These are phyloP conservation scores for Hibiscus syriacus DNA, from an alignment of 345 rosid species.

Conservation along the genomic window DNA sequence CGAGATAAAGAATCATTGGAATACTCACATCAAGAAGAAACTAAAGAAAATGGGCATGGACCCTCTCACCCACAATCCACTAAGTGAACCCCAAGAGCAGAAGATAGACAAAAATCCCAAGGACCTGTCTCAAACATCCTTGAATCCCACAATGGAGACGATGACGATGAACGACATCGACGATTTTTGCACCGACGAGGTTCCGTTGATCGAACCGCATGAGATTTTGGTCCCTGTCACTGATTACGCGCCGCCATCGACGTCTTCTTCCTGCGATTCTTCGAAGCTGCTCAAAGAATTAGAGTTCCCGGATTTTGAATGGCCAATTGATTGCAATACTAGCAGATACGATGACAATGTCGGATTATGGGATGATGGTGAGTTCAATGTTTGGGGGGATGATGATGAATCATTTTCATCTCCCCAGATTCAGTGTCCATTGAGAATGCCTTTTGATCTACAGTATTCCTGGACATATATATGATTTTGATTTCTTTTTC, in stretches of 20 bases:
- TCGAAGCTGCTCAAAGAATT: constrained; percentile 36
- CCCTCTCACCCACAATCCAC: constrained; percentile 76
- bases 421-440: constrained; percentile 21
- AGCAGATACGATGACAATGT: constrained; percentile 8
- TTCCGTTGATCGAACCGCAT: constrained; percentile 59
- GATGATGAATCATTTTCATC: constrained; percentile 7
- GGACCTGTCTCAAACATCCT: constrained; percentile 20
- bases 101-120: not conserved
- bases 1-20: constrained; percentile 95
- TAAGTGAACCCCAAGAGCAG: constrained; percentile 10
- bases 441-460: constrained; percentile 31
- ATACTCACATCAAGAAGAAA: constrained; percentile 77
- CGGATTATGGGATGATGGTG: constrained; percentile 54
- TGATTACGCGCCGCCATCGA: constrained; percentile 18
- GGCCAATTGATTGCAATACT: constrained; percentile 28
- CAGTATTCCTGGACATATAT: constrained; percentile 35
- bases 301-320: constrained; percentile 48
- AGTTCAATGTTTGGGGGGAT: constrained; percentile 63
- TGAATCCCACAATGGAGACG: constrained; percentile 23
- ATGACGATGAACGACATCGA: constrained; percentile 2
- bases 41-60: constrained; percentile 90
- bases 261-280: constrained; percentile 28
- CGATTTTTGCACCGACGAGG: constrained; percentile 55
- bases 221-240: constrained; percentile 38
- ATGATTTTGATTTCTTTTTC: too few relatives aligned